Percentiles rank a stretch among this genome's conserved stretches.
These are phyloP conservation scores for Bombardia bombarda DNA, from an alignment of 495 filamentous ascomycete genomes.

Conservation along the genomic window DNA sequence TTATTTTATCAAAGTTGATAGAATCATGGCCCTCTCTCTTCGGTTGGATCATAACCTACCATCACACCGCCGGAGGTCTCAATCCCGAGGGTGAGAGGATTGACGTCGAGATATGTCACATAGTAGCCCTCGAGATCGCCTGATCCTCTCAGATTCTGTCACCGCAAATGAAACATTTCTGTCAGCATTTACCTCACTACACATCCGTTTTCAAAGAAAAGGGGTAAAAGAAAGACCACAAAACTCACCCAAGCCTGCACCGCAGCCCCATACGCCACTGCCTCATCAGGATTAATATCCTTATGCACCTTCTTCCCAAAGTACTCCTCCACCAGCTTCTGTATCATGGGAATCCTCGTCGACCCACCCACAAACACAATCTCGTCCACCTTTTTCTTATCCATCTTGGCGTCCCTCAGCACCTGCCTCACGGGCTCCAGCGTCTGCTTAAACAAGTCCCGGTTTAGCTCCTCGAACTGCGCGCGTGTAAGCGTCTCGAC, in stretches of 20 bases:
- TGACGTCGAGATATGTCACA: conserved; percentile 86
- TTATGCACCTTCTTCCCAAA: conserved; percentile 90
- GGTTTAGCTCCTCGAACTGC: conserved; percentile 95
- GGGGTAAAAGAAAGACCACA: background rate
- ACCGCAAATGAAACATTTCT: background rate
- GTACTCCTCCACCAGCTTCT: conserved; percentile 82
- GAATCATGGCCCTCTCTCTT: too few relatives aligned
- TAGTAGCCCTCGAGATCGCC: too few relatives aligned
- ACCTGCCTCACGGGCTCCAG: conserved; percentile 92
- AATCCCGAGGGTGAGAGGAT: conserved; percentile 90
- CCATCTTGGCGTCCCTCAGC: conserved; percentile 73
- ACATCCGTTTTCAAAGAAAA: too few relatives aligned
- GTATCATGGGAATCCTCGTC: conserved; percentile 90
- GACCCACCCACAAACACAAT: conserved; percentile 85
- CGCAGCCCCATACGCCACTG: conserved; percentile 88
- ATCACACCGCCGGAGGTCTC: conserved; percentile 95
- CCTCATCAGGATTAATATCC: conserved; percentile 93
- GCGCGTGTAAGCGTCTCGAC: conserved; percentile 90
- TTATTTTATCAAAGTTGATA: background rate
- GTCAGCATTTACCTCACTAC: conserved; percentile 1
- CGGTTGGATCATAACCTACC: too few relatives aligned
- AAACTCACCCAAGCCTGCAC: conserved; percentile 70
- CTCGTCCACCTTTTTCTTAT: conserved; percentile 70
- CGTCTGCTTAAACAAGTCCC: conserved; percentile 90
- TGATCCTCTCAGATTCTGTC: conserved; percentile 13